Percentiles rank a stretch among this genome's conserved stretches.
Evolutionary conservation across 1,139 yeast genomes (phyloP).

Genomic region (Zygosaccharomyces sapae): DNA sequence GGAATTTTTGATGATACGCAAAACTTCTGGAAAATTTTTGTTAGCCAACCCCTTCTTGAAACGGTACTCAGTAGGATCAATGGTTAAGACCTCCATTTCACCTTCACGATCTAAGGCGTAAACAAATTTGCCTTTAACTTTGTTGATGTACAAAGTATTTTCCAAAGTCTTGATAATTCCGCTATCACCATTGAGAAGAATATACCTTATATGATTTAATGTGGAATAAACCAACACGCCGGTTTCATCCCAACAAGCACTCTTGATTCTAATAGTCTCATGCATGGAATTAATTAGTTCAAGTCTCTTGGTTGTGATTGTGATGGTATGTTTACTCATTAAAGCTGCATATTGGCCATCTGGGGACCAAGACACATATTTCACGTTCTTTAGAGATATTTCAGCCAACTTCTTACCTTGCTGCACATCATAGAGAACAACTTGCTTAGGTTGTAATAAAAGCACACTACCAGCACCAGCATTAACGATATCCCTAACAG

Average conservation of each 20-base stretch:
- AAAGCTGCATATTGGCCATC: constrained; percentile 88
- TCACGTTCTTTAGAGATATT: constrained; percentile 70
- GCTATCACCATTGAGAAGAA: constrained; percentile 86
- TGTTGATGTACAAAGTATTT: constrained; percentile 80
- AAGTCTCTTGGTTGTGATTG: constrained; percentile 75
- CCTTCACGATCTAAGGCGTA: constrained; percentile 84
- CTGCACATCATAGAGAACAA: constrained; percentile 85
- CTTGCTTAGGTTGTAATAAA: constrained; percentile 66
- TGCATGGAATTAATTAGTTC: constrained; percentile 82
- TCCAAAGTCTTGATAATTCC: constrained; percentile 93
- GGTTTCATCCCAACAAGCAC: constrained; percentile 97
- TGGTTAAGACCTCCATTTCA: constrained; percentile 67
- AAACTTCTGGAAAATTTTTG: constrained; percentile 86
- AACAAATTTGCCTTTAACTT: constrained; percentile 65
- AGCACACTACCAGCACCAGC: constrained; percentile 85
- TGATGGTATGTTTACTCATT: constrained; percentile 86
- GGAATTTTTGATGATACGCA: constrained; percentile 81
- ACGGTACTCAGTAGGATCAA: constrained; percentile 96
- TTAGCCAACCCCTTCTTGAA: constrained; percentile 90
- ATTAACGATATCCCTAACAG: constrained; percentile 66
- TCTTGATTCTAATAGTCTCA: constrained; percentile 93
- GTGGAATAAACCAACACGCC: constrained; percentile 92
- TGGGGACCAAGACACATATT: constrained; percentile 83
- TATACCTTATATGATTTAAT: constrained; percentile 90
- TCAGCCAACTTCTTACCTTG: constrained; percentile 78